Conservation (phyloP, 2,329 filamentous ascomycete genomes). For the Pseudopithomyces chartarum region DNA sequence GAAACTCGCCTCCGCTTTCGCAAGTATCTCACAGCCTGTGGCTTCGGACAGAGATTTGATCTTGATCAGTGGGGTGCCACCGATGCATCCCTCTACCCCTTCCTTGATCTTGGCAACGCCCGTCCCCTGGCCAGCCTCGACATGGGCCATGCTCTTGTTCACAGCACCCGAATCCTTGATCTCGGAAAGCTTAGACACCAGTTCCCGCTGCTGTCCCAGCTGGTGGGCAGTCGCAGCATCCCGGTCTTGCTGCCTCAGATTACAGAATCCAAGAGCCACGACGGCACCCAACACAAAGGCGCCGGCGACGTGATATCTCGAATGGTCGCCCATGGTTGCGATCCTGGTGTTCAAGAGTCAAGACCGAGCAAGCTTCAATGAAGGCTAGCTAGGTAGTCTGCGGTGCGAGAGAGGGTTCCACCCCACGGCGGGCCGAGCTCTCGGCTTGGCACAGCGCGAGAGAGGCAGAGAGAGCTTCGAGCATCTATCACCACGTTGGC, state of each 20-base stretch:
- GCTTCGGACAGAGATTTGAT: conserved; percentile 85
- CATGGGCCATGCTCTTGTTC: conserved; percentile 29
- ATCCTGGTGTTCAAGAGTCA: not conserved
- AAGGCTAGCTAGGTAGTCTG: too few species aligned
- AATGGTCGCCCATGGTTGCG: conserved; percentile 38
- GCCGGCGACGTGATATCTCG: conserved; percentile 65
- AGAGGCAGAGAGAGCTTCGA: conserved; percentile 17
- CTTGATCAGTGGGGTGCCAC: conserved; percentile 86
- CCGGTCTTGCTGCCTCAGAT: conserved; percentile 21
- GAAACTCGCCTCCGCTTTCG: conserved; percentile 75
- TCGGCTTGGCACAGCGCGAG: too few species aligned
- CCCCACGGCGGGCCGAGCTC: conserved; percentile 22
- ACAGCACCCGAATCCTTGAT: conserved; percentile 28
- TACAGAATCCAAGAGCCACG: conserved; percentile 56
- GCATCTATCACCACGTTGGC: conserved; percentile 21
- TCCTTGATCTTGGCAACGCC: conserved; percentile 60
- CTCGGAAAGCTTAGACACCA: conserved; percentile 26
- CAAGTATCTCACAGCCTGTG: conserved; percentile 87
- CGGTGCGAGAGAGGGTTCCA: conserved; percentile 18
- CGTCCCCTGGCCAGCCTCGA: conserved; percentile 18
- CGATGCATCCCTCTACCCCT: conserved; percentile 90
- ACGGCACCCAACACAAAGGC: conserved; percentile 80
- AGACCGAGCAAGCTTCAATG: too few species aligned
- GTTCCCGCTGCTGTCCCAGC: conserved; percentile 26
- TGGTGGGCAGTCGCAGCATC: conserved; percentile 23